Evolutionary conservation across 2,329 filamentous ascomycete genomes (phyloP), one percentile per base, ranked within the genome.

Genomic region (Rhytidhysteron rufulum): DNA sequence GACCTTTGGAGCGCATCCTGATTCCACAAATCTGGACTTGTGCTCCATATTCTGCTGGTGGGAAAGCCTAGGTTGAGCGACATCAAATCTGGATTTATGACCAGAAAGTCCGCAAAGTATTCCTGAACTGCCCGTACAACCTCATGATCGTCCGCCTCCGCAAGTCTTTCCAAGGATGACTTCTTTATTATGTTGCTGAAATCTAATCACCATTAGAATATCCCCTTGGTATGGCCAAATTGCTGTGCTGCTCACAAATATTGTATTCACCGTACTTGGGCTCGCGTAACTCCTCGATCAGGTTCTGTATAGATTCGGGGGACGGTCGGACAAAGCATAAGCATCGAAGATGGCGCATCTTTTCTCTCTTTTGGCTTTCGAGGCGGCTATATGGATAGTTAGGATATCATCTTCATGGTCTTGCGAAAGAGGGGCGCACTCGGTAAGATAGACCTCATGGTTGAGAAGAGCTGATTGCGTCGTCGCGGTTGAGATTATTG

Each of bases 111-210:
- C 46, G 91, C 89, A 65, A 97, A 98, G 63, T 95, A 88, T 68
- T 98, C 93, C 60, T 97, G 90, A 1, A 98, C 86, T 10, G 82
- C 75, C 60, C 90, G 94, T 49, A 98, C 91, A 25, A 98, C 88
- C 68, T 98, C 94, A 60, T 98, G 89, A 54, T 96, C 90, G 62
- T 98, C 93, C 19, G 93, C 90, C 72, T 98, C 94, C 24, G 93
- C 93, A 31, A 98, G 74, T 31, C 93, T 81, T 65, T 98, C 93
- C 18, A 98, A 75, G 0, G 91, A 87, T 2, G 93, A 97, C 68
- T 98, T 98, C 67, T 94, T 95, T 59, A 93, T 84, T 43, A 98
- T 86, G 64, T 98, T 98, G 73, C 89, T 97, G 66, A 98, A 95
- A 67, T 94, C 75, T 78, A 60, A 35, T 54, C 47, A 51, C 49